Percentiles rank a stretch among this genome's conserved stretches.
Conservation (phyloP, 495 filamentous ascomycete species). For the Hypomontagnella monticulosa region DNA sequence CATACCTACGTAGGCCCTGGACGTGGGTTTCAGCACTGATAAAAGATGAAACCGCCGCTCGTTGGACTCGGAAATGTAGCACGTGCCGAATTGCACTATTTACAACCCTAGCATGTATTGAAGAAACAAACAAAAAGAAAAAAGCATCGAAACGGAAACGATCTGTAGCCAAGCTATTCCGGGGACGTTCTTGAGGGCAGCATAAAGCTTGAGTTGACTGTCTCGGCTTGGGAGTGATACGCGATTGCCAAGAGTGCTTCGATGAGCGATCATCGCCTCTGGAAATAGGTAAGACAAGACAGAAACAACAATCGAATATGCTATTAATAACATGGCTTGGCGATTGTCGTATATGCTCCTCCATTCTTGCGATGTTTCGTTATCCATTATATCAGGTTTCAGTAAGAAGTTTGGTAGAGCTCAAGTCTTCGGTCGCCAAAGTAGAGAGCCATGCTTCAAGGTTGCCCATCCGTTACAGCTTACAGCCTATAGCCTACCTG, state of each 20-base stretch:
- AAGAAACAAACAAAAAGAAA: slow-evolving; percentile 31
- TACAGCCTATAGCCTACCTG: too few relatives aligned
- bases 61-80: slow-evolving; percentile 26
- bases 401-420: background rate
- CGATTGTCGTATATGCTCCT: slow-evolving; percentile 6
- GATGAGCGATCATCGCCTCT: slow-evolving; percentile 37
- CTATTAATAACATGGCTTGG: slow-evolving; percentile 34
- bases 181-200: slow-evolving; percentile 15
- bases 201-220: slow-evolving; percentile 6
- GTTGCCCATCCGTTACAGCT: too few relatives aligned
- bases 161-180: slow-evolving; percentile 26
- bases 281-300: slow-evolving; percentile 40
- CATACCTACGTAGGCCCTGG: slow-evolving; percentile 25
- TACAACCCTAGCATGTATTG: background rate
- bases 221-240: slow-evolving; percentile 20
- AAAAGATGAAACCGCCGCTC: slow-evolving; percentile 34
- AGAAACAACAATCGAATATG: slow-evolving; percentile 31
- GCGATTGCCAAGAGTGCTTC: slow-evolving; percentile 27
- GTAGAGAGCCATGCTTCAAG: background rate
- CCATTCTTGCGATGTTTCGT: slow-evolving; percentile 5
- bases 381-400: background rate
- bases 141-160: slow-evolving; percentile 37
- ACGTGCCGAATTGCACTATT: slow-evolving; percentile 28
- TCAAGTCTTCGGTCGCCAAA: background rate
- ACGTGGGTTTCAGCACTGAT: slow-evolving; percentile 40